Evolutionary conservation across 2,329 filamentous ascomycete genomes (phyloP), one percentile per base, ranked within the genome.

Genomic region (Colletotrichum orchidophilum): DNA sequence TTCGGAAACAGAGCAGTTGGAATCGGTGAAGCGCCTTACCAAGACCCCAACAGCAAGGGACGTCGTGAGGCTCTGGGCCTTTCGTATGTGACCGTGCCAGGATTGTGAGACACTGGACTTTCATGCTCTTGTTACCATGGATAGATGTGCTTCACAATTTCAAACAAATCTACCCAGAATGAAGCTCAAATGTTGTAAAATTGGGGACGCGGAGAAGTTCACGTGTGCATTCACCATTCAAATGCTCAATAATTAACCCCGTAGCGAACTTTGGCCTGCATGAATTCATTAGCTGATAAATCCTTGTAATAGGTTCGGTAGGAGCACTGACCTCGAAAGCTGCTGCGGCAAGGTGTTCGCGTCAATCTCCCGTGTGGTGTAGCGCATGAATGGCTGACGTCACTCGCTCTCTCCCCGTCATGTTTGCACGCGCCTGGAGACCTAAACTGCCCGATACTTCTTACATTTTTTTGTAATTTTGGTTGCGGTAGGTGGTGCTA

Each of bases 1-100:
- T 81, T 83, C 60, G 84, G 87, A 29, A 83, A 89, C 76, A 77
- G 89, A 24, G 83, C 86, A 0, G 88, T 91, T 8, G 86, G 84
- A 8, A 82, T 90, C 6, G 89, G 85, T 13, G 89, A 86, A 81
- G 83, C 78, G 74, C 89, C 86, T 1, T 90, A 87, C 73, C 76
- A 88, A 5, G 87, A 90, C 72, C 83, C 86, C 0, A 80, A 83
- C 11, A 88, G 87, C 74, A 83, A 78, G 21, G 85, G 85, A 3
- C 64, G 72, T 18, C 50, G 72, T 8, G 65, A 64, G 12, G 53
- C 64, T 5, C 35, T 72, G 13, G 69, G 60, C 8, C 12, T 68
- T 11, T 12, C 26, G 3, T 61, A 71, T 8, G 60, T 68, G 33
- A 71, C 12, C 5, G 39, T 27, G 11, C 39, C 39, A n/a, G n/a